Percentiles rank a stretch among this genome's conserved stretches.
Conservation (phyloP, 805 yeast species). For the Martiniozyma abietophila region DNA sequence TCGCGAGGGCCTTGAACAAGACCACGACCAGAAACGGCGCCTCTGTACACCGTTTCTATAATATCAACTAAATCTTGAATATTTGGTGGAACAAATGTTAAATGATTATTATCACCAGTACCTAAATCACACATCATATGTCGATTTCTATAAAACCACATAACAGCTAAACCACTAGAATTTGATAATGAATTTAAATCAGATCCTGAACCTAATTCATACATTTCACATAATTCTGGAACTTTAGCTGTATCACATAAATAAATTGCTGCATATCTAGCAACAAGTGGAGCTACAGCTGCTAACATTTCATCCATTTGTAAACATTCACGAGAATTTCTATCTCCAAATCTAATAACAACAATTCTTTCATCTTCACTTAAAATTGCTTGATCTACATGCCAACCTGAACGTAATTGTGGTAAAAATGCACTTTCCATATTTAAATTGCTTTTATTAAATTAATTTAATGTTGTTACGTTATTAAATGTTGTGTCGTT, state of each 20-base stretch:
- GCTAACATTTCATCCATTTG: constrained; percentile 81
- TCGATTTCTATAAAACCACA: constrained; percentile 88
- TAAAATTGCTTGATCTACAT: constrained; percentile 93
- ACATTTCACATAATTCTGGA: constrained; percentile 85
- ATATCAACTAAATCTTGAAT: constrained; percentile 89
- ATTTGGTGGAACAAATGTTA: constrained; percentile 70
- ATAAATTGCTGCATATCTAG: constrained; percentile 82
- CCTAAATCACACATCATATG: constrained; percentile 99
- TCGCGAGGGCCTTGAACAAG: constrained; percentile 78
- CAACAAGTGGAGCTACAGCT: constrained; percentile 70
- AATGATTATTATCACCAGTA: constrained; percentile 92
- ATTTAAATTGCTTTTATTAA: no score
- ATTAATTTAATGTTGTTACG: no score
- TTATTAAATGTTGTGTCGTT: no score
- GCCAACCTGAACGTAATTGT: constrained; percentile 85
- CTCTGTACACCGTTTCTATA: constrained; percentile 80
- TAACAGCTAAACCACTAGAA: no score
- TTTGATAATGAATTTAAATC: no score
- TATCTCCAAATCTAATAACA: constrained; percentile 81
- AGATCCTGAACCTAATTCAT: constrained; percentile 83
- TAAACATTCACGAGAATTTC: constrained; percentile 70
- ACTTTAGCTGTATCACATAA: constrained; percentile 85
- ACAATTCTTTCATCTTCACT: constrained; percentile 86
- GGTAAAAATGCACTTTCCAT: no score
- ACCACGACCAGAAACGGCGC: constrained; percentile 90